These are phyloP conservation scores for Arctium lappa DNA, from an alignment of 129 eudicot species.

Conservation along the genomic window DNA sequence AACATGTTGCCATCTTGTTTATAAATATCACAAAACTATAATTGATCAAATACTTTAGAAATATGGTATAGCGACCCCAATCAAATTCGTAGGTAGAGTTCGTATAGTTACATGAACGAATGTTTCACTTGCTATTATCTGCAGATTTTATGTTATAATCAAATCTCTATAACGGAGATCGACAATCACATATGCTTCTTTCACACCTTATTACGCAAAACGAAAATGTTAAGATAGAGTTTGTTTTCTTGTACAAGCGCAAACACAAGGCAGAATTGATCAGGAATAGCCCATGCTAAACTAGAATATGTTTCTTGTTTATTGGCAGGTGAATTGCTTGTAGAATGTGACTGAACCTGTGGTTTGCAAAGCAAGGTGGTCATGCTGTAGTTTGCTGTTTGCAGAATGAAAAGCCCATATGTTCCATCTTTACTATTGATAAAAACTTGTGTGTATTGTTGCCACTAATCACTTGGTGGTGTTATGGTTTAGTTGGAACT, in stretches of 20 bases:
- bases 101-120: too few species aligned
- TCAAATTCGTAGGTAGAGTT: not conserved
- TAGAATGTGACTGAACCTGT: not conserved
- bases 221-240: not conserved
- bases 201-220: not conserved
- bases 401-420: not conserved
- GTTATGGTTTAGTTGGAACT: constrained; percentile 14
- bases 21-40: too few species aligned
- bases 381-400: constrained; percentile 5
- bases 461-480: not conserved
- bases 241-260: not conserved
- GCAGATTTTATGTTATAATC: not conserved
- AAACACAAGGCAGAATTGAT: not conserved
- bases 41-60: not conserved
- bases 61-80: not conserved
- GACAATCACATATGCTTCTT: not conserved
- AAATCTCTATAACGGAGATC: not conserved
- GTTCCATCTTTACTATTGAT: constrained; percentile 1
- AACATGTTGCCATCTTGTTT: not conserved
- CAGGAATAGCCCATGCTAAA: not conserved
- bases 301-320: not conserved
- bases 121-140: not conserved
- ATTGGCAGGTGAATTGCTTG: constrained; percentile 3
- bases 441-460: constrained; percentile 4
- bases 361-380: not conserved